Percentiles rank a stretch among this genome's conserved stretches.
These are phyloP conservation scores for Hippophae tibetana DNA, from an alignment of 306 rosid species.

Conservation along the genomic window DNA sequence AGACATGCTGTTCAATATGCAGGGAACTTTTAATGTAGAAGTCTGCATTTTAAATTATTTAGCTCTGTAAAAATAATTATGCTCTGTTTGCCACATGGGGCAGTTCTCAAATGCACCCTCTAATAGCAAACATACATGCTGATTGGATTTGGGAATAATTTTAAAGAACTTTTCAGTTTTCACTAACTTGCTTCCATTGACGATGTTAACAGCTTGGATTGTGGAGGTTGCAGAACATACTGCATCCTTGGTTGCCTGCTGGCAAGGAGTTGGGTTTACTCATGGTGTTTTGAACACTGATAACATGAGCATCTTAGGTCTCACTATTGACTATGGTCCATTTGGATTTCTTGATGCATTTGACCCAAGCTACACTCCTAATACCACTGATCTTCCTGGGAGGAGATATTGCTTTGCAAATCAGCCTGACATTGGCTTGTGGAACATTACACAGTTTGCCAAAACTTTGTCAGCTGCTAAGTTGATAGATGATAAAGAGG, in stretches of 20 bases:
- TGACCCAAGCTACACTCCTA: constrained; percentile 94
- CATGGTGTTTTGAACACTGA: constrained; percentile 99
- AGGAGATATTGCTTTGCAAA: constrained; percentile 98
- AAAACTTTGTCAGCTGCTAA: constrained; percentile 58
- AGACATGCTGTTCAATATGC: too few relatives aligned
- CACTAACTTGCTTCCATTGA: constrained; percentile 17
- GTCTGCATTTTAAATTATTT: too few relatives aligned
- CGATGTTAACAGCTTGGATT: constrained; percentile 60
- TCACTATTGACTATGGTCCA: constrained; percentile 92
- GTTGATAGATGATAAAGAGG: constrained; percentile 83
- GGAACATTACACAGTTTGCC: constrained; percentile 84
- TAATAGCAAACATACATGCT: too few relatives aligned
- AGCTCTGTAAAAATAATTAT: too few relatives aligned
- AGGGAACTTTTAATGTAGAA: too few relatives aligned
- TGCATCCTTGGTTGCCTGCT: constrained; percentile 79
- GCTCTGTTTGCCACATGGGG: too few relatives aligned
- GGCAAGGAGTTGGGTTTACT: constrained; percentile 99
- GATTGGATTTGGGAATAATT: too few relatives aligned
- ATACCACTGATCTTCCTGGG: constrained; percentile 97
- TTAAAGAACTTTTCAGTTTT: too few relatives aligned
- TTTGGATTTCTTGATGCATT: constrained; percentile 99
- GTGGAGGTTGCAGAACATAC: constrained; percentile 93
- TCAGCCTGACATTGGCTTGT: constrained; percentile 94
- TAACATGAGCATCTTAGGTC: constrained; percentile 98
- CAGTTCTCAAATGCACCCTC: too few relatives aligned